A percentile compares a stretch with the other conserved stretches of the same genome.
phyloP scores from a whole-genome alignment of 2,329 filamentous ascomycete species.

The Aschersonia sp. region DNA sequence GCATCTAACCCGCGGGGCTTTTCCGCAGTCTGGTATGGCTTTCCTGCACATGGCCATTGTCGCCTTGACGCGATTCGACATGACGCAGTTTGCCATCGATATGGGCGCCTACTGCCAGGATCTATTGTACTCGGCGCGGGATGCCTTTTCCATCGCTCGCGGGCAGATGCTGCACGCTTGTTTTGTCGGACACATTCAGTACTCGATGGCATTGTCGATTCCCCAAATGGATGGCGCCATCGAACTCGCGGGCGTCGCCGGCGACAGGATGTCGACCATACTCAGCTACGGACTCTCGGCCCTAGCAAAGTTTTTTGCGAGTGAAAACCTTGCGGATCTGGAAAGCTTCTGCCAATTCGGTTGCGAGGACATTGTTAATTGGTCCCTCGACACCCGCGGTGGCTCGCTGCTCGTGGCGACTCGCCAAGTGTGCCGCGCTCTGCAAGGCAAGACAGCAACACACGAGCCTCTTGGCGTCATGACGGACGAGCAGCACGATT shows the following conservation, averaged over 20 bases:
- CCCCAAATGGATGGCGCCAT: constrained; percentile 49
- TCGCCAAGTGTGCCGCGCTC: constrained; percentile 50
- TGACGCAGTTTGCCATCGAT: constrained; percentile 52
- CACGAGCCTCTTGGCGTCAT: constrained; percentile 40
- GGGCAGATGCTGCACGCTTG: constrained; percentile 55
- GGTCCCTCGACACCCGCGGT: constrained; percentile 56
- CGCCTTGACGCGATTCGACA: constrained; percentile 53
- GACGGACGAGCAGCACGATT: constrained; percentile 52
- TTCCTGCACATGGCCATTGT: constrained; percentile 57
- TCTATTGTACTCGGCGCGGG: constrained; percentile 47
- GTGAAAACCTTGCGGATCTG: constrained; percentile 53
- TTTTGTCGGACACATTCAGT: constrained; percentile 56
- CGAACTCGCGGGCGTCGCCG: constrained; percentile 49
- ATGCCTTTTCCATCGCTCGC: constrained; percentile 51
- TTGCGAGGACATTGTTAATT: constrained; percentile 60
- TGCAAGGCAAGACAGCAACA: constrained; percentile 57
- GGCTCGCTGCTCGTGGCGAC: constrained; percentile 53
- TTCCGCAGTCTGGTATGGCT: constrained; percentile 53
- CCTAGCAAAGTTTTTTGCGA: constrained; percentile 53
- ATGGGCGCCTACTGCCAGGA: constrained; percentile 48
- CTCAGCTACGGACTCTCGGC: constrained; percentile 55
- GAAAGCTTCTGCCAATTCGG: constrained; percentile 57
- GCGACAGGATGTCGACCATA: constrained; percentile 58
- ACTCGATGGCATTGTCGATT: constrained; percentile 43
- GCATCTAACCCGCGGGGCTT: constrained; percentile 47